Base-by-base conservation (phyloP, 2,329 filamentous ascomycete species). In the Lomentospora prolificans region DNA sequence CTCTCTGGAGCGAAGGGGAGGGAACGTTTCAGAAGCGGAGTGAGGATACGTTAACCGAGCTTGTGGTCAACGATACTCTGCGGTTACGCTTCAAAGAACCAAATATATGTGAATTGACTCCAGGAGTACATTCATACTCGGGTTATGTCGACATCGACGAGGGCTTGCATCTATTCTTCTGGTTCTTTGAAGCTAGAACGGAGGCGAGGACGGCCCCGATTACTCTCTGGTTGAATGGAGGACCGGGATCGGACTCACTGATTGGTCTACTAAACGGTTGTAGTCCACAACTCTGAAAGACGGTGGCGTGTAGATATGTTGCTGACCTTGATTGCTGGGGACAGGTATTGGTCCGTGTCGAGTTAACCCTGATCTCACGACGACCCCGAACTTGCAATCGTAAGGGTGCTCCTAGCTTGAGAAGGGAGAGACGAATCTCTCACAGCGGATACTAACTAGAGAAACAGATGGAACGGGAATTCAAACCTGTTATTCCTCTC, bases 191-290 rank as follows among this genome's bases (percentile, higher is more conserved):
- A 51, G 61, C 64, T 3, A 57, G 64, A 30, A 61, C 64, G 17
- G 60, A 62, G 3, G 60, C 63, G 2, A 53, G 61, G 33, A 62
- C 61, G 55, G 65, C 63, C 4, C 64, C 60, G 41, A 63, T 81
- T 57, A 77, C 75, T 3, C 75, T 81, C 61, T 82, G 76, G 76
- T 67, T 84, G 53, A 83, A 81, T 64, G 81, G 81, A 27, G 81
- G 81, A 2, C 81, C 81, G 2, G 81, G 81, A 10, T 72, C 71
- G 44, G 62, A 61, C 10, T 62, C 62, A 10, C 56, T 63, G 59
- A 59, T 60, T 44, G 62, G 61, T 1, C 46, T 63, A 2, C 58
- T 61, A 5, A 50, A 31, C 17, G 44, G 53, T 55, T 36, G 9
- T n/a, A 46, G 6, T 5, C 5, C 7, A 7, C 41, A 7, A 22